Conservation (phyloP, 1,284 basidiomycete genomes). For the Amylostereum areolatum region DNA sequence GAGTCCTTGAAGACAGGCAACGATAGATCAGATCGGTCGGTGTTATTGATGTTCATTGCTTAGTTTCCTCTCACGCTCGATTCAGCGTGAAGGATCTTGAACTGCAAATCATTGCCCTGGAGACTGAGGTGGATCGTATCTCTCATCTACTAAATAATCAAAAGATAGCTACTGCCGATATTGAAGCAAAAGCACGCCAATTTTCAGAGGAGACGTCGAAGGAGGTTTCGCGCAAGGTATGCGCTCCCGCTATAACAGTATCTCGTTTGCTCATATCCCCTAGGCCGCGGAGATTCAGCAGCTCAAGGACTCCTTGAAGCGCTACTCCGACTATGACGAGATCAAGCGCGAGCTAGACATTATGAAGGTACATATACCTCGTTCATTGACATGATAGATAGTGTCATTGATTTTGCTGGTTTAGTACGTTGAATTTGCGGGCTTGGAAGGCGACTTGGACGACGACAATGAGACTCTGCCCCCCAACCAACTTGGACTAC, state of each 20-base stretch:
- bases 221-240: conserved; percentile 56
- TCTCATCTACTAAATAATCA: conserved; percentile 66
- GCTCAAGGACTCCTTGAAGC: conserved; percentile 63
- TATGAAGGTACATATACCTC: conserved; percentile 70
- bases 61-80: conserved; percentile 1
- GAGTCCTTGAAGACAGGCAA: conserved; percentile 81
- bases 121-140: conserved; percentile 67
- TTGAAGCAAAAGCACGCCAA: conserved; percentile 43
- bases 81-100: conserved; percentile 68
- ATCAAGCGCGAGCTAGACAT: conserved; percentile 94
- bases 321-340: conserved; percentile 87
- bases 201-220: conserved; percentile 56
- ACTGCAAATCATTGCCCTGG: conserved; percentile 64
- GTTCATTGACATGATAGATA: background rate
- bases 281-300: conserved; percentile 60
- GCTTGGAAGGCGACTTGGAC: conserved; percentile 67
- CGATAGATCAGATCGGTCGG: conserved; percentile 70
- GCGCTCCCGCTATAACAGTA: no score
- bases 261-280: no score
- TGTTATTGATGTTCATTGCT: conserved; percentile 3
- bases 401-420: conserved; percentile 1
- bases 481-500: conserved; percentile 41
- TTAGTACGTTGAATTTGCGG: conserved; percentile 93
- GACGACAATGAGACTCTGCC: conserved; percentile 28
- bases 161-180: conserved; percentile 50